phyloP scores from a whole-genome alignment of 805 yeast species.

The Nakazawaea ambrosiae region DNA sequence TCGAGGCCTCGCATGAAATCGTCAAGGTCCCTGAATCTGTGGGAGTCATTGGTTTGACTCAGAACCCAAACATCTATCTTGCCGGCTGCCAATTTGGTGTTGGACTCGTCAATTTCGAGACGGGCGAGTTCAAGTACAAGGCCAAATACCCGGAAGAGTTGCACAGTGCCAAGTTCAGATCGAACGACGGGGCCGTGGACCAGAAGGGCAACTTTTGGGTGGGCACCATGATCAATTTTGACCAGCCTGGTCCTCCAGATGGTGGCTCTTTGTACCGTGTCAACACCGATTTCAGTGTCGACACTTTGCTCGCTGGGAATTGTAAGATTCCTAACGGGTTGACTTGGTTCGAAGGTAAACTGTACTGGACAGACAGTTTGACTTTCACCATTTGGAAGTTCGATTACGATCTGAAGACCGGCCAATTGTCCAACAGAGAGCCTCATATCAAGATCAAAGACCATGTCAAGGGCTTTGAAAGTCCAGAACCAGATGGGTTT shows the following conservation, averaged over 20 bases:
- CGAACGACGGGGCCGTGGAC: slow-evolving; percentile 81
- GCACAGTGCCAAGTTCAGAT: slow-evolving; percentile 36
- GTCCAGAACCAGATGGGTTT: slow-evolving; percentile 80
- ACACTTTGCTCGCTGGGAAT: slow-evolving; percentile 27
- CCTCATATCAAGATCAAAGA: slow-evolving; percentile 31
- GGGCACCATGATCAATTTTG: slow-evolving; percentile 59
- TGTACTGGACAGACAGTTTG: slow-evolving; percentile 50
- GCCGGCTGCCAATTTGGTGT: slow-evolving; percentile 65
- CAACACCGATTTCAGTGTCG: slow-evolving; percentile 20
- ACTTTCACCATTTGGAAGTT: slow-evolving; percentile 39
- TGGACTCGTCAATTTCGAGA: slow-evolving; percentile 41
- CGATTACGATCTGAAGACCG: slow-evolving; percentile 31
- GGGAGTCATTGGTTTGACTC: slow-evolving; percentile 70
- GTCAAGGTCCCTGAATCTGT: slow-evolving; percentile 36
- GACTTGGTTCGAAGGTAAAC: slow-evolving; percentile 39
- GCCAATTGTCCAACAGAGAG: slow-evolving; percentile 29
- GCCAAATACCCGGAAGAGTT: slow-evolving; percentile 34
- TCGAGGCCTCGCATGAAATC: slow-evolving; percentile 27
- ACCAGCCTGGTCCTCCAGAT: slow-evolving; percentile 22
- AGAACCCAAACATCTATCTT: slow-evolving; percentile 43
- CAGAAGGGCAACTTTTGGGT: slow-evolving; percentile 72
- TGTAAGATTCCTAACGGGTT: slow-evolving; percentile 67
- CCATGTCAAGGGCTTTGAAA: slow-evolving; percentile 15
- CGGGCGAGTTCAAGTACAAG: slow-evolving; percentile 29
- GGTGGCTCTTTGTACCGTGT: slow-evolving; percentile 48